phyloP scores from a whole-genome alignment of 768 basidiomycete genomes.

The Symmetrospora coprosmae region DNA sequence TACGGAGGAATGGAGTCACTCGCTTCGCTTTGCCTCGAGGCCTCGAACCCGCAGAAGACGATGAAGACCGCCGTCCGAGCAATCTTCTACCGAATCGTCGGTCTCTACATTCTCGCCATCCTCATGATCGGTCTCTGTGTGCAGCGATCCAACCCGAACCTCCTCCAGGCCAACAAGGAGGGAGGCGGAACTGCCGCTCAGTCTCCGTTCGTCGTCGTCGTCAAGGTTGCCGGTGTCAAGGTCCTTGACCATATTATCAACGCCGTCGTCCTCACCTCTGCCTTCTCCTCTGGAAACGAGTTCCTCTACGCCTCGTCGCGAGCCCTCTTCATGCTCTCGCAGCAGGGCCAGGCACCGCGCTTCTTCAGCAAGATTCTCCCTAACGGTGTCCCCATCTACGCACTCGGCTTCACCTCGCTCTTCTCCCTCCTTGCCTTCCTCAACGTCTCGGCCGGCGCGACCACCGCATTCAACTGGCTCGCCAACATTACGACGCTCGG shows the following conservation, averaged over 20 bases:
- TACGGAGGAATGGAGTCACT: slow-evolving; percentile 66
- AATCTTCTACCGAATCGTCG: slow-evolving; percentile 63
- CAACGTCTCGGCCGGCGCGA: slow-evolving; percentile 54
- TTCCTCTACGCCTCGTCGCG: slow-evolving; percentile 51
- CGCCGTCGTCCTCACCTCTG: slow-evolving; percentile 56
- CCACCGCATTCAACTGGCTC: slow-evolving; percentile 35
- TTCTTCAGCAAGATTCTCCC: slow-evolving; percentile 52
- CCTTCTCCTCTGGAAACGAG: slow-evolving; percentile 76
- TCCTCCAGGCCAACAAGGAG: slow-evolving; percentile 40
- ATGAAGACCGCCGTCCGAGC: slow-evolving; percentile 60
- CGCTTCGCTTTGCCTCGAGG: slow-evolving; percentile 61
- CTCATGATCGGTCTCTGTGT: slow-evolving; percentile 60
- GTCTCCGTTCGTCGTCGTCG: slow-evolving; percentile 75
- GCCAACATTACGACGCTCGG: slow-evolving; percentile 18
- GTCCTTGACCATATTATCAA: slow-evolving; percentile 42
- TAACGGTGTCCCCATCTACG: slow-evolving; percentile 60
- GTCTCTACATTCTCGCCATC: slow-evolving; percentile 46
- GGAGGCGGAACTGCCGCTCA: slow-evolving; percentile 51
- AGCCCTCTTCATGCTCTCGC: slow-evolving; percentile 63
- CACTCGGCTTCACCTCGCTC: slow-evolving; percentile 53
- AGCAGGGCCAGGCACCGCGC: slow-evolving; percentile 63
- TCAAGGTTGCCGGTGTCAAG: slow-evolving; percentile 39
- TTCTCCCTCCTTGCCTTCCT: slow-evolving; percentile 60
- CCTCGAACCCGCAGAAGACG: slow-evolving; percentile 60
- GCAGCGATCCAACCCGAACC: slow-evolving; percentile 48